Conservation (phyloP, 2,329 filamentous ascomycete genomes). For the Chrysoporthe deuterocubensis region DNA sequence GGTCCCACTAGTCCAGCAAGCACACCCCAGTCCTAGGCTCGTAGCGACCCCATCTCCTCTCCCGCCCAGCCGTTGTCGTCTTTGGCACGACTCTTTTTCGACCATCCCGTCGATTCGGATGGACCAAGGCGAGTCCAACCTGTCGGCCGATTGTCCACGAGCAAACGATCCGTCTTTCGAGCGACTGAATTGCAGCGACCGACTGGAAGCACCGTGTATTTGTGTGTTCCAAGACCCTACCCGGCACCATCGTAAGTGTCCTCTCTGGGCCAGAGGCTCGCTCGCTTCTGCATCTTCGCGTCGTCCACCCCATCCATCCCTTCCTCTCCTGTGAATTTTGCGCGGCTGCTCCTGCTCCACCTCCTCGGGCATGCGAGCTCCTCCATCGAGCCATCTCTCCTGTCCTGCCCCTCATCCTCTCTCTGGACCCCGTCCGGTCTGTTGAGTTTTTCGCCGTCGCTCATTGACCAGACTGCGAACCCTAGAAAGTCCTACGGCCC, state of each 20-base stretch:
- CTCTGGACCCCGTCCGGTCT: conserved; percentile 12
- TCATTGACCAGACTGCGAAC: conserved; percentile 16
- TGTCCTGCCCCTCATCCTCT: conserved; percentile 16
- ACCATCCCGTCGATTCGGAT: conserved; percentile 24
- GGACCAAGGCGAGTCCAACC: conserved; percentile 17
- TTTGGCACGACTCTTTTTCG: conserved; percentile 29
- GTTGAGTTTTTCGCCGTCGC: conserved; percentile 22
- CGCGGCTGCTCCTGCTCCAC: conserved; percentile 20
- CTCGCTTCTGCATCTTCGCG: neutral
- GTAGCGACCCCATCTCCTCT: conserved; percentile 8
- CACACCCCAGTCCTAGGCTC: conserved; percentile 7
- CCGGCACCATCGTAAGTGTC: neutral
- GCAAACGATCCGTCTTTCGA: conserved; percentile 15
- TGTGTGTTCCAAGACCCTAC: neutral
- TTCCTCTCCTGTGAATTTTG: conserved; percentile 3
- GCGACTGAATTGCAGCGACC: conserved; percentile 9
- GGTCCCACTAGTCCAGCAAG: conserved; percentile 9
- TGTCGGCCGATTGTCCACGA: conserved; percentile 12
- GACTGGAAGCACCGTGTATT: neutral
- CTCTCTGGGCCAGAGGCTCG: neutral
- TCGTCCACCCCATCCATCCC: neutral
- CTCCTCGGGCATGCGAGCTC: conserved; percentile 22
- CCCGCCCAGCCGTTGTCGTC: conserved; percentile 23
- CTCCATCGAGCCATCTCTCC: conserved; percentile 18
- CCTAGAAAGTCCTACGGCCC: conserved; percentile 13